These are phyloP conservation scores for Pichia norvegensis DNA, from an alignment of 1,139 yeast genomes.

Conservation along the genomic window DNA sequence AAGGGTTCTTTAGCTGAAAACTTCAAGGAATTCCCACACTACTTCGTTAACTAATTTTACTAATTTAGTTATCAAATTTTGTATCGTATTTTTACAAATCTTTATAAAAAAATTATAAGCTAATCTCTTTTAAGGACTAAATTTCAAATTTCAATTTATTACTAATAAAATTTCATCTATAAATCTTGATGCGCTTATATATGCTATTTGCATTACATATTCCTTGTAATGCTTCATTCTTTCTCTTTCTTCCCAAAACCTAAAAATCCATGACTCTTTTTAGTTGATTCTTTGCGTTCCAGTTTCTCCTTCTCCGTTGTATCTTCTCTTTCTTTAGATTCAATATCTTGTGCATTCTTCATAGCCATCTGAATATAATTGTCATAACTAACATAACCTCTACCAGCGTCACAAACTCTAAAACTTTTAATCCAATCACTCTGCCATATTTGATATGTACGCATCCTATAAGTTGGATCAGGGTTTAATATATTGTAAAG, in stretches of 20 bases:
- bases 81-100: conserved; percentile 4
- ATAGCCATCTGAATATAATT: conserved; percentile 28
- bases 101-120: conserved; percentile 1
- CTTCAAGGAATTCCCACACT: conserved; percentile 94
- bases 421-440: conserved; percentile 30
- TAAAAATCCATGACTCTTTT: conserved; percentile 14
- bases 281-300: conserved; percentile 4
- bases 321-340: conserved; percentile 8
- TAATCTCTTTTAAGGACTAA: background rate
- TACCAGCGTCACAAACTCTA: conserved; percentile 30
- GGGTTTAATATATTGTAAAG: conserved; percentile 54
- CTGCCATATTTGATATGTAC: conserved; percentile 30
- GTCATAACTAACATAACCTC: conserved; percentile 26
- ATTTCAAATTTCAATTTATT: background rate
- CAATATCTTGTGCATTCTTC: conserved; percentile 24
- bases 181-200: too few relatives aligned
- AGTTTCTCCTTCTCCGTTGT: conserved; percentile 1
- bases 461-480: conserved; percentile 41
- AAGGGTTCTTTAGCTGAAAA: conserved; percentile 92
- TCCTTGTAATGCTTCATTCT: background rate
- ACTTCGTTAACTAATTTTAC: conserved; percentile 43
- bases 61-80: conserved; percentile 13
- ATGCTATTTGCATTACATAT: background rate
- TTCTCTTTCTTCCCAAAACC: conserved; percentile 9
- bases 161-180: background rate